phyloP scores from a whole-genome alignment of 805 yeast species.

The Zygosaccharomyces bailii region DNA sequence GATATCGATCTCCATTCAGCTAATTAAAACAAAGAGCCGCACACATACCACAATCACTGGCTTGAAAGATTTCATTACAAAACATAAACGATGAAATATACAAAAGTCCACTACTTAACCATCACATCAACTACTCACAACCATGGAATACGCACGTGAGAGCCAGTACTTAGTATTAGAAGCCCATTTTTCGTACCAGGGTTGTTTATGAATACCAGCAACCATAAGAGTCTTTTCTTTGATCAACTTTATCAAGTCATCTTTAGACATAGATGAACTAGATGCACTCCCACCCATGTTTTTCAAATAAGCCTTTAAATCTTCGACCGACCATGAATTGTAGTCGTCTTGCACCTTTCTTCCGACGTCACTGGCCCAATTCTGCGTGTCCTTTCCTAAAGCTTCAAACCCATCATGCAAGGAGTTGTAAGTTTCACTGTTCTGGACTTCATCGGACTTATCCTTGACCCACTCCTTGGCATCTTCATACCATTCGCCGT shows the following conservation, averaged over 20 bases:
- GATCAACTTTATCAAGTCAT: slow-evolving; percentile 40
- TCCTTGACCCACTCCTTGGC: slow-evolving; percentile 39
- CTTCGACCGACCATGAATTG: slow-evolving; percentile 43
- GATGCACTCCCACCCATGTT: slow-evolving; percentile 41
- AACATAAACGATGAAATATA: slow-evolving; percentile 1
- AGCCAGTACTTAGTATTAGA: slow-evolving; percentile 10
- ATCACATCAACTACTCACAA: background rate
- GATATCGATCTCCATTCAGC: no score
- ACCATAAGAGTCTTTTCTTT: slow-evolving; percentile 43
- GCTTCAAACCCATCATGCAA: slow-evolving; percentile 13
- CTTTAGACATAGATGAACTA: slow-evolving; percentile 23
- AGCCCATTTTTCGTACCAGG: slow-evolving; percentile 29
- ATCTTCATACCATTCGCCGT: slow-evolving; percentile 40
- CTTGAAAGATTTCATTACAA: background rate
- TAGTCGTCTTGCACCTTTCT: slow-evolving; percentile 31
- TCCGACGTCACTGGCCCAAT: slow-evolving; percentile 17
- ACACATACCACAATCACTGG: no score
- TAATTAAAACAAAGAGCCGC: no score
- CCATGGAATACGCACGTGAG: background rate
- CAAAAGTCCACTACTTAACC: slow-evolving; percentile 3
- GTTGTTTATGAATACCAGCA: slow-evolving; percentile 26
- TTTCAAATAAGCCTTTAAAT: slow-evolving; percentile 40
- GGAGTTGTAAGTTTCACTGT: slow-evolving; percentile 14
- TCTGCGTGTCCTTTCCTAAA: slow-evolving; percentile 17
- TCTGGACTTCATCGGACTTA: slow-evolving; percentile 16